Evolutionary conservation across 192 early-diverging fungal genomes (phyloP), one percentile per base, ranked within the genome.

Genomic region (Funneliformis mosseae): DNA sequence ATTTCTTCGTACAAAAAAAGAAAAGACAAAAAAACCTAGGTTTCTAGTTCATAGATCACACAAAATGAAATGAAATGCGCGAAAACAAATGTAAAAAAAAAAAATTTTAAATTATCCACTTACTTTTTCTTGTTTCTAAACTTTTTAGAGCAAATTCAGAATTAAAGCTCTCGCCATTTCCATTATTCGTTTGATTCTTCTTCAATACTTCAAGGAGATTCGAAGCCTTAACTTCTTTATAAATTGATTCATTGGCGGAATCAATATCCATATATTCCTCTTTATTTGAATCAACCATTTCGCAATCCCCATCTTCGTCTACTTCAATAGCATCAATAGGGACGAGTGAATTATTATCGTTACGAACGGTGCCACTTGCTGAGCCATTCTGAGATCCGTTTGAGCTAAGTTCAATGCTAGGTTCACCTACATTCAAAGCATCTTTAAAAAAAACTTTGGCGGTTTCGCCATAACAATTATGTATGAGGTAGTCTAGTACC

Each of bases 391-490:
- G 63, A 84, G 61, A 75, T 64, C 76, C 73, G 64, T 80, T 80
- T 43, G 59, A 72, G 11, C 4, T 33, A 45, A 79, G 79, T 62
- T 78, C 55, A 48, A 42, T 8, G 21, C 84, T 75, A n/a, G 80
- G 62, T 77, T 77, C 78, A 77, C 77, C 81, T 9, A 81, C 59
- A 55, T 86, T 81, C 63, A 81, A 67, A 64, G 83, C 83, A 72
- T 88, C 85, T 80, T 83, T 83, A 62, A 88, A 85, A 77, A 93
- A 90, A 6, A 89, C 85, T 75, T 82, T 82, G 16, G 92, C 92
- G 10, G 91, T 91, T 78, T 90, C 91, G 59, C 85, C 87, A 84
- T 89, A 92, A 82, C 92, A 93, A 55, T 91, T 86, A 82, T 93
- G 89, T 5, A 93, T 76, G 21, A 93, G 86, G 72, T 93, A 90